A percentile compares a stretch with the other conserved stretches of the same genome.
These are phyloP conservation scores for Chaetomium olivaceum DNA, from an alignment of 2,329 filamentous ascomycete species.

Conservation along the genomic window DNA sequence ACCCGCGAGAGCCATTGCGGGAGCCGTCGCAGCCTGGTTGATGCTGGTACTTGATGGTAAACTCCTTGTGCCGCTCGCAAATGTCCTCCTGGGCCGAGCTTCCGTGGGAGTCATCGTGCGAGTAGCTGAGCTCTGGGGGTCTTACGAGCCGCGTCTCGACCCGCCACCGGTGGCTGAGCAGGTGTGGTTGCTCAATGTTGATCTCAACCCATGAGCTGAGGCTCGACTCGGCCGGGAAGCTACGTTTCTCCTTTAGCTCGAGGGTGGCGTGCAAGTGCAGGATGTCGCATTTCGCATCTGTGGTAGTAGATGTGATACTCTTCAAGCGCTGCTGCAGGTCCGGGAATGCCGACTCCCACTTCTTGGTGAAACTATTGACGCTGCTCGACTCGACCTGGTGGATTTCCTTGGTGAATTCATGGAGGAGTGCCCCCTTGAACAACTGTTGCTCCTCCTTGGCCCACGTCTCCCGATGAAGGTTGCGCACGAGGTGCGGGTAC, in stretches of 20 bases:
- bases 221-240: constrained; percentile 60
- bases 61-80: constrained; percentile 52
- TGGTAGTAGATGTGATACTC: constrained; percentile 36
- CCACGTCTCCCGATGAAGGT: constrained; percentile 53
- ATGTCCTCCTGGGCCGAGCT: constrained; percentile 42
- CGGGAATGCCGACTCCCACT: constrained; percentile 62
- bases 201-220: constrained; percentile 62
- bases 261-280: constrained; percentile 64
- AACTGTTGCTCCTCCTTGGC: constrained; percentile 47
- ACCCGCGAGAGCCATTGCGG: constrained; percentile 36
- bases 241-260: constrained; percentile 57
- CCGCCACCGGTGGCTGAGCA: constrained; percentile 61
- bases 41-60: constrained; percentile 51
- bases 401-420: constrained; percentile 59
- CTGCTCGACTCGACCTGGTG: constrained; percentile 58
- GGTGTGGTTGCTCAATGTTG: constrained; percentile 53
- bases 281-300: constrained; percentile 53
- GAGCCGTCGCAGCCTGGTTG: constrained; percentile 53
- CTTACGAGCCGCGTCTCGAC: constrained; percentile 60
- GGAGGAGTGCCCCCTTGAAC: constrained; percentile 53
- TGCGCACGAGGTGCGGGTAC: constrained; percentile 59
- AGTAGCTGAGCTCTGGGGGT: constrained; percentile 54
- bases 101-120: constrained; percentile 29
- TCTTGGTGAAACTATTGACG: constrained; percentile 52
- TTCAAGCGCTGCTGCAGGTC: constrained; percentile 56